Evolutionary conservation across 1,284 basidiomycete genomes (phyloP).

Genomic region (Ceratobasidium sp.): DNA sequence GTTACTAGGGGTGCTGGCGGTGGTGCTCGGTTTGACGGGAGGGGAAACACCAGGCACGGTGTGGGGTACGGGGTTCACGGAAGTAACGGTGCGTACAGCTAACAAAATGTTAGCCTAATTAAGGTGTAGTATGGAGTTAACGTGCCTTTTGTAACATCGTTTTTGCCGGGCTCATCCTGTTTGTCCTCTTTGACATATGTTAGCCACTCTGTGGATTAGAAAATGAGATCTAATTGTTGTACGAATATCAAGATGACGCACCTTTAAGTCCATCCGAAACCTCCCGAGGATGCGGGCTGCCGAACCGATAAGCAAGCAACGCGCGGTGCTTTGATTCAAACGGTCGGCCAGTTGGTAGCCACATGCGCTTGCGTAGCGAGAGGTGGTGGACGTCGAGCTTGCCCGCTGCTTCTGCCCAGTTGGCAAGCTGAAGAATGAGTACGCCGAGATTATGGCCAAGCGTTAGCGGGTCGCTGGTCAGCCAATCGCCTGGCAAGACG

Average conservation of each 20-base stretch:
- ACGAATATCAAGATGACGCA: too few relatives aligned
- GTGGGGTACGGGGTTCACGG: too few relatives aligned
- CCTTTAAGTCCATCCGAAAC: background rate
- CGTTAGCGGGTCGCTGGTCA: background rate
- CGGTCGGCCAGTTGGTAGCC: background rate
- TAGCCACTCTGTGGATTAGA: background rate
- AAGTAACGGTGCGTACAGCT: too few relatives aligned
- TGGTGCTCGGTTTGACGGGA: background rate
- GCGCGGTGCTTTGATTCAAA: background rate
- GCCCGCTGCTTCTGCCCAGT: background rate
- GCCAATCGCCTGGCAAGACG: background rate
- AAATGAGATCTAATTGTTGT: background rate
- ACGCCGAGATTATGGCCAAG: background rate
- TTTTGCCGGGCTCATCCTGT: too few relatives aligned
- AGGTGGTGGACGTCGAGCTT: background rate
- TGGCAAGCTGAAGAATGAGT: background rate
- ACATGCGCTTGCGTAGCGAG: background rate
- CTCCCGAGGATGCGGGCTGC: background rate
- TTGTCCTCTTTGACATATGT: background rate
- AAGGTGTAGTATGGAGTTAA: too few relatives aligned
- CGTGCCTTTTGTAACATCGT: too few relatives aligned
- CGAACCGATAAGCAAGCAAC: background rate
- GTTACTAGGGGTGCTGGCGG: background rate
- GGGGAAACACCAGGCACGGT: background rate
- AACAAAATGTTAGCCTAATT: too few relatives aligned